Base-by-base conservation (phyloP, 805 yeast genomes). In the Nakazawaea ernobii region DNA sequence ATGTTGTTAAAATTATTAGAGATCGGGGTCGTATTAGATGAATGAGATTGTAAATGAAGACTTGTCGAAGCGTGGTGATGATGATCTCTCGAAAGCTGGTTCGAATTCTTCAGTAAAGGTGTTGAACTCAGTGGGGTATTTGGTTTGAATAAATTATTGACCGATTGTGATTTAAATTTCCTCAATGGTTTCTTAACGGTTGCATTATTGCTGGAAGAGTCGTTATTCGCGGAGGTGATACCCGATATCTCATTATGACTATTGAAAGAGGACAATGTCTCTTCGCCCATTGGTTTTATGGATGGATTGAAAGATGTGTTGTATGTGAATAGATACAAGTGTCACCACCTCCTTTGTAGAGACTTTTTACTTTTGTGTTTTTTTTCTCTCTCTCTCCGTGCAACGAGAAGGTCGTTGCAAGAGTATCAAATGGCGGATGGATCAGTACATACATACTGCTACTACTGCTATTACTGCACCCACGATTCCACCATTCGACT, bases 151-250 rank as follows among this genome's bases (percentile, higher is more conserved):
- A 60, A 49, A 39, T 46, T 53, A 37, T 58, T 59, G 24, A 55
- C 61, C 13, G 63, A 58, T 42, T 59, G 62, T 13, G 64, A 56
- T 44, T 57, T 58, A 54, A 59, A 55, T 42, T 54, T 58, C 32
- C 56, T 55, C 38, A 46, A 49, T 4, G 55, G 32, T 39, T 33
- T 44, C 41, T 42, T 35, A 5, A 32, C 27, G 42, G 35, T 44
- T n/a, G 44, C 46, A 24, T 24, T 27, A n/a, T 28, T 15, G 39
- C 7, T 36, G 39, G 39, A 8, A 13, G 41, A 6, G n/a, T 9
- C 32, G 9, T 24, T 24, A 5, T 8, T 27, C 6, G 32, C 8
- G 11, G 26, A 9, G 13, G 10, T 17, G 39, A 20, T 13, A 9
- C 20, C 20, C 20, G 17, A 14, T 8, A 17, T 35, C 14, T 13